These are phyloP conservation scores for Xerocomus nothofagi DNA, from an alignment of 1,284 basidiomycete genomes.

Conservation along the genomic window DNA sequence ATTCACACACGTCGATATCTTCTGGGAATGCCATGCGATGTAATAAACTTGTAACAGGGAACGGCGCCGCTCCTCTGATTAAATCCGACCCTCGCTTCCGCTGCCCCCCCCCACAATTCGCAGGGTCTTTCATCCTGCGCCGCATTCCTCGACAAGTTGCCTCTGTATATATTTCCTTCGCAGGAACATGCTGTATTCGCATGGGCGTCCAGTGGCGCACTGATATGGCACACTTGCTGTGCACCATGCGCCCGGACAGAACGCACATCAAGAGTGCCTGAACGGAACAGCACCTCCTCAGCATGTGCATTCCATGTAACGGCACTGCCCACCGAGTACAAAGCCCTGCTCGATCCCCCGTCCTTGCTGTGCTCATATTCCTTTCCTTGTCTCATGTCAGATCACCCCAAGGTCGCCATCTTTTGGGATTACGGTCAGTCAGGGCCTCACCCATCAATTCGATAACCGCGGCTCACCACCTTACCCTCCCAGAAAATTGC, in stretches of 20 bases:
- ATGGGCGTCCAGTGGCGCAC: constrained; percentile 23
- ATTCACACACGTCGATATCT: constrained; percentile 14
- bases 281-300: constrained; percentile 10
- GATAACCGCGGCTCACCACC: constrained; percentile 1
- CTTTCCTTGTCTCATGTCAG: constrained; percentile 30
- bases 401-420: constrained; percentile 46
- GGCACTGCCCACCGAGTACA: constrained; percentile 19
- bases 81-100: background rate
- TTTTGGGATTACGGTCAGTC: constrained; percentile 64
- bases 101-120: background rate
- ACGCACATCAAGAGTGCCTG: constrained; percentile 12
- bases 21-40: constrained; percentile 19
- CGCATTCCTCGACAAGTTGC: background rate
- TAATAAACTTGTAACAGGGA: constrained; percentile 16
- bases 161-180: constrained; percentile 4
- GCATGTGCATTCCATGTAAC: constrained; percentile 18
- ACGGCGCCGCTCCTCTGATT: background rate
- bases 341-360: constrained; percentile 9
- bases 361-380: constrained; percentile 12
- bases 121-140: constrained; percentile 8
- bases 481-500: constrained; percentile 50
- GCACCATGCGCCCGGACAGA: constrained; percentile 1
- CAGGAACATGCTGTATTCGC: constrained; percentile 18
- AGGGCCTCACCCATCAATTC: background rate
- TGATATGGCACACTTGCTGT: constrained; percentile 22